phyloP scores from a whole-genome alignment of 768 basidiomycete genomes.

The Auricularia heimuer region DNA sequence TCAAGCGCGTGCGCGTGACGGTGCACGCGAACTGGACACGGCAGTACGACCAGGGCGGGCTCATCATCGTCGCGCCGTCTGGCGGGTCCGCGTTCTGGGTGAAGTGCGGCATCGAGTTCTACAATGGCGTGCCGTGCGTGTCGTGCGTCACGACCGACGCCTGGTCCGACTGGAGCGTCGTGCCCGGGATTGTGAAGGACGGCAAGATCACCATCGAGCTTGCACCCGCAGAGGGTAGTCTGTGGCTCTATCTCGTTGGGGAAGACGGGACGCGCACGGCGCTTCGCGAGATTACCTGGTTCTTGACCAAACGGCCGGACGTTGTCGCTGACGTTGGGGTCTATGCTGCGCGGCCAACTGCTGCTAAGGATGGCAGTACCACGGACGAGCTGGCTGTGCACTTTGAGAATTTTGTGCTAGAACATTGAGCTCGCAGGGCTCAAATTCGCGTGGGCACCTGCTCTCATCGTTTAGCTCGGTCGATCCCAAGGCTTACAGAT shows the following conservation, averaged over 20 bases:
- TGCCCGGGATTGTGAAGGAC: slow-evolving; percentile 10
- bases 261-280: slow-evolving; percentile 10
- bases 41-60: slow-evolving; percentile 22
- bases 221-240: slow-evolving; percentile 4
- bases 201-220: slow-evolving; percentile 5
- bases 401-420: too few species aligned
- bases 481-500: too few species aligned
- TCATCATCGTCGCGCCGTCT: slow-evolving; percentile 14
- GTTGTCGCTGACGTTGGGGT: slow-evolving; percentile 14
- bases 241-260: slow-evolving; percentile 19
- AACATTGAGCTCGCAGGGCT: too few species aligned
- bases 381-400: too few species aligned
- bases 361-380: too few species aligned
- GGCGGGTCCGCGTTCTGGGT: slow-evolving; percentile 14
- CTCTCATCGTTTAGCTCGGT: too few species aligned
- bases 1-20: slow-evolving; percentile 18
- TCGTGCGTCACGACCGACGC: slow-evolving; percentile 18
- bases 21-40: slow-evolving; percentile 19
- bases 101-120: slow-evolving; percentile 23
- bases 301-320: slow-evolving; percentile 10
- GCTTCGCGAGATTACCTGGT: slow-evolving; percentile 22
- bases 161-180: slow-evolving; percentile 20
- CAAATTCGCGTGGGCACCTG: too few species aligned
- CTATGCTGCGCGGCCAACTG: slow-evolving; percentile 17
- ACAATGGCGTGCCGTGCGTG: slow-evolving; percentile 15